Percentiles rank a stretch among this genome's conserved stretches.
Evolutionary conservation across 192 early-diverging fungal genomes (phyloP).

Genomic region (Linnemannia exigua): DNA sequence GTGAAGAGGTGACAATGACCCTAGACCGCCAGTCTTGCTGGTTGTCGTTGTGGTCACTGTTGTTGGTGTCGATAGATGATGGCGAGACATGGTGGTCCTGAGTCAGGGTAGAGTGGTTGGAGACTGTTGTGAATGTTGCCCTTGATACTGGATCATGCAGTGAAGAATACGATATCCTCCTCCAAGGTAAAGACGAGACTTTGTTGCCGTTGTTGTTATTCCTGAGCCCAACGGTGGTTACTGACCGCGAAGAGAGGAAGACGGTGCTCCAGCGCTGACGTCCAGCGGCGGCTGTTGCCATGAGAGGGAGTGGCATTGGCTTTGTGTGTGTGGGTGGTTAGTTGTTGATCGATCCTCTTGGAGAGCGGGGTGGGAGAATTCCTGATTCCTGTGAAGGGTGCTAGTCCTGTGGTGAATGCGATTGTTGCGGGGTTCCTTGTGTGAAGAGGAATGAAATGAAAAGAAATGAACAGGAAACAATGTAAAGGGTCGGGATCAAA

Average conservation of each 20-base stretch:
- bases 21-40: background rate
- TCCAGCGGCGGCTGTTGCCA: background rate
- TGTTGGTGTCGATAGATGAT: background rate
- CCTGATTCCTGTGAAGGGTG: background rate
- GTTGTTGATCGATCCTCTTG: background rate
- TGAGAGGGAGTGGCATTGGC: conserved; percentile 6
- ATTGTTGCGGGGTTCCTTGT: background rate
- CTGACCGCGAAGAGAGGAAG: background rate
- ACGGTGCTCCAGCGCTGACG: background rate
- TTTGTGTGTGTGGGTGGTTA: background rate
- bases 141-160: background rate
- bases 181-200: background rate
- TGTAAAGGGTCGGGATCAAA: background rate
- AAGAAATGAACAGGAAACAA: background rate
- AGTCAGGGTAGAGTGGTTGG: background rate
- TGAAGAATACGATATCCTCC: background rate
- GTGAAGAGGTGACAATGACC: background rate
- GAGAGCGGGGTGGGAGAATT: background rate
- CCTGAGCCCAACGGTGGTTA: background rate
- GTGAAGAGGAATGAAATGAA: background rate
- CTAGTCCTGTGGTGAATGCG: too few species aligned
- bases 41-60: background rate
- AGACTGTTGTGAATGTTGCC: background rate
- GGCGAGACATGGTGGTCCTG: conserved; percentile 13
- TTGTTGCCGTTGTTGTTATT: background rate